Conservation (phyloP, 192 early-diverging fungal species). For the Coemansia sp. region DNA sequence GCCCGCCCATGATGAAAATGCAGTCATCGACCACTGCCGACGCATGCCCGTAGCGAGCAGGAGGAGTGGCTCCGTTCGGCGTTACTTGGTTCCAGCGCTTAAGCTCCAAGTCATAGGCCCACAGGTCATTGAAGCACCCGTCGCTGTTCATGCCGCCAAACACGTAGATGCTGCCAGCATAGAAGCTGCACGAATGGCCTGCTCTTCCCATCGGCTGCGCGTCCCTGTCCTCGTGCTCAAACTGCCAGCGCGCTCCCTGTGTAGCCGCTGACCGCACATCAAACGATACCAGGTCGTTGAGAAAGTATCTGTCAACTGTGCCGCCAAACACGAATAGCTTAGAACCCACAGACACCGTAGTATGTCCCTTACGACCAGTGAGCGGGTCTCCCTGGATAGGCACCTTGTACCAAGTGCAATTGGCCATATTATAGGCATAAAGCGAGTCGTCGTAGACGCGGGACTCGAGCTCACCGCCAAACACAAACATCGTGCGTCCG, state of each 20-base stretch:
- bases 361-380: slow-evolving; percentile 52
- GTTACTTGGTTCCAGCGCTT: slow-evolving; percentile 40
- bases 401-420: slow-evolving; percentile 57
- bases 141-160: slow-evolving; percentile 57
- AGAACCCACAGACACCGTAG: slow-evolving; percentile 43
- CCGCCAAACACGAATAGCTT: slow-evolving; percentile 55
- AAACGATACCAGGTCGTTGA: slow-evolving; percentile 55
- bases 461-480: slow-evolving; percentile 51
- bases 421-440: slow-evolving; percentile 55
- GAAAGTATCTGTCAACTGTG: slow-evolving; percentile 41
- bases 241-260: slow-evolving; percentile 46
- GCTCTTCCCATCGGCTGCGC: slow-evolving; percentile 31
- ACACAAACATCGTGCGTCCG: slow-evolving; percentile 59
- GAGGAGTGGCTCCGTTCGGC: slow-evolving; percentile 51
- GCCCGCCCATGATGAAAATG: slow-evolving; percentile 57
- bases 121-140: slow-evolving; percentile 57
- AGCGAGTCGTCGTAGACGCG: slow-evolving; percentile 50
- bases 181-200: slow-evolving; percentile 54
- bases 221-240: slow-evolving; percentile 28
- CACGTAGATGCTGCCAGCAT: slow-evolving; percentile 44
- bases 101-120: slow-evolving; percentile 40
- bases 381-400: slow-evolving; percentile 50
- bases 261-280: slow-evolving; percentile 46
- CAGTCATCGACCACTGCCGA: slow-evolving; percentile 56
- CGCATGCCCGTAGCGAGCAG: slow-evolving; percentile 51